These are phyloP conservation scores for Lentithecium fluviatile DNA, from an alignment of 495 filamentous ascomycete species.

Conservation along the genomic window DNA sequence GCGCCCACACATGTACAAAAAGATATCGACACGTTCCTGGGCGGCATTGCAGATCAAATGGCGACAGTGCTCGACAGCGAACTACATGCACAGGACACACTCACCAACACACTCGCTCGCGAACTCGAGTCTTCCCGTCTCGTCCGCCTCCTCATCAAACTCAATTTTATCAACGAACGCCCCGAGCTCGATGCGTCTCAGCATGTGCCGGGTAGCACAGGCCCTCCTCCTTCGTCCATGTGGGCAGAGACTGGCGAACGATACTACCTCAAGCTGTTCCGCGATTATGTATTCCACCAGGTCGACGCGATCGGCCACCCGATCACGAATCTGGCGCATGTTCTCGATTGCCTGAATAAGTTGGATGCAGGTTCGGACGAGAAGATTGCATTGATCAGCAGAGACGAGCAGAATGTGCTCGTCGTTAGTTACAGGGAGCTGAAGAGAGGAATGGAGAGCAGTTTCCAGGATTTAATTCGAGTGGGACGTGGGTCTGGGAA, in stretches of 20 bases:
- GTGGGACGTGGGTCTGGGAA: conserved; percentile 41
- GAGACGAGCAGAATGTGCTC: conserved; percentile 83
- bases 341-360: conserved; percentile 81
- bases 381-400: conserved; percentile 76
- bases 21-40: conserved; percentile 73
- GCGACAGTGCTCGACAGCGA: conserved; percentile 68
- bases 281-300: conserved; percentile 96
- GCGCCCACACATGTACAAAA: conserved; percentile 48
- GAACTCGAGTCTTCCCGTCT: conserved; percentile 93
- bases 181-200: conserved; percentile 74
- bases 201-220: conserved; percentile 14
- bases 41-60: conserved; percentile 70
- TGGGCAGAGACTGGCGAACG: conserved; percentile 90
- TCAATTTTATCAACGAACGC: conserved; percentile 82
- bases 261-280: conserved; percentile 89
- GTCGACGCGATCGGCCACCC: conserved; percentile 80
- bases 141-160: conserved; percentile 76
- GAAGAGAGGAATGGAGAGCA: conserved; percentile 70
- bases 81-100: conserved; percentile 72
- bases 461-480: conserved; percentile 78
- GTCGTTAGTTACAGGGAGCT: conserved; percentile 85
- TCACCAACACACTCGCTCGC: conserved; percentile 63
- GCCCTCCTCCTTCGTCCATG: conserved; percentile 14
- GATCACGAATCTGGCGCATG: conserved; percentile 78
- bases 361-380: conserved; percentile 89